These are phyloP conservation scores for Aspergillus intermedius DNA, from an alignment of 2,329 filamentous ascomycete species.

Conservation along the genomic window DNA sequence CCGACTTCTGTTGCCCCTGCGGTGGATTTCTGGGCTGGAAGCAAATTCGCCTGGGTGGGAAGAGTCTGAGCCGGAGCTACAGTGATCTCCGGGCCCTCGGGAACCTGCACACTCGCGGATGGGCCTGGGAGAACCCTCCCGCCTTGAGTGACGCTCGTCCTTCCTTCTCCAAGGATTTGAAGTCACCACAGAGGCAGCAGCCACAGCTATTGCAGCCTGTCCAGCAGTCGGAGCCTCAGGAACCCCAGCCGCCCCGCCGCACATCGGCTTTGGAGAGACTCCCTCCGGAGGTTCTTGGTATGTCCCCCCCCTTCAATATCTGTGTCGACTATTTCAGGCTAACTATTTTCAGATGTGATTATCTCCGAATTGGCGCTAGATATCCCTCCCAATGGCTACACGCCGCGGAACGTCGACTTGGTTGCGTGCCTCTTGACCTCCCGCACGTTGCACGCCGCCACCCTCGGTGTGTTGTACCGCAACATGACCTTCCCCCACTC, in stretches of 20 bases:
- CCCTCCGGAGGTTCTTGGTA: constrained; percentile 65
- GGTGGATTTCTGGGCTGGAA: constrained; percentile 42
- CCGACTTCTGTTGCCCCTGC: constrained; percentile 42
- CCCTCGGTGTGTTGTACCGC: constrained; percentile 67
- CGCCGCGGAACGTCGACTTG: constrained; percentile 69
- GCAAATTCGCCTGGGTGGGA: constrained; percentile 39
- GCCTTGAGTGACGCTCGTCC: constrained; percentile 3
- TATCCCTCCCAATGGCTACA: constrained; percentile 66
- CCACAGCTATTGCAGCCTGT: constrained; percentile 4
- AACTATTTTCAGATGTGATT: constrained; percentile 53
- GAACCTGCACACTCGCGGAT: constrained; percentile 31
- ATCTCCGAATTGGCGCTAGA: constrained; percentile 69
- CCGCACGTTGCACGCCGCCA: constrained; percentile 65
- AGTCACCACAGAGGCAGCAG: background rate
- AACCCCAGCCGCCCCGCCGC: constrained; percentile 19
- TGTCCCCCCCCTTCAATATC: constrained; percentile 21
- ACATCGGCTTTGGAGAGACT: constrained; percentile 58
- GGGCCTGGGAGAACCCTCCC: constrained; percentile 35
- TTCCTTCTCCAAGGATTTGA: background rate
- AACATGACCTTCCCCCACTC: constrained; percentile 80
- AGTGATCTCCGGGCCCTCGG: constrained; percentile 35
- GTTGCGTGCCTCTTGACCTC: constrained; percentile 72
- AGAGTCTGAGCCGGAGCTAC: constrained; percentile 40
- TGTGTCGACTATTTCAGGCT: constrained; percentile 3
- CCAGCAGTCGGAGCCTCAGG: constrained; percentile 17